phyloP scores from a whole-genome alignment of 371 early-diverging fungal species.

The Mortierella sp. region DNA sequence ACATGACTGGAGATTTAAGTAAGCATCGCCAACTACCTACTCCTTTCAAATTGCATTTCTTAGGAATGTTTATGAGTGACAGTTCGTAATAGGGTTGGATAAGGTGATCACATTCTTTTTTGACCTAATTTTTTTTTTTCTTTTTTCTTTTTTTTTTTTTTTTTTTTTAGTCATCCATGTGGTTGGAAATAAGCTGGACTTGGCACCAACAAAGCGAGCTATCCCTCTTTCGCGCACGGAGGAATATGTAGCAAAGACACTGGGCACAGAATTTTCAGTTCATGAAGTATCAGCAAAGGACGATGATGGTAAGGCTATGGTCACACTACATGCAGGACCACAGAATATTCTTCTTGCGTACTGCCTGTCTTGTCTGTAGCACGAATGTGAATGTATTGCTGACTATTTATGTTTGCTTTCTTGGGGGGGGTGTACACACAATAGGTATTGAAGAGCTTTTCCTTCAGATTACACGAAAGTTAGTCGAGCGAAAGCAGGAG shows the following conservation, averaged over 20 bases:
- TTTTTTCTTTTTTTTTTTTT: background rate
- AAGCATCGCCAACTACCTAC: conserved; percentile 26
- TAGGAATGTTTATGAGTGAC: background rate
- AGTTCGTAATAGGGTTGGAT: background rate
- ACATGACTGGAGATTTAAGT: conserved; percentile 75
- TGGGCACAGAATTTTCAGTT: conserved; percentile 70
- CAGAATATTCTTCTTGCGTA: background rate
- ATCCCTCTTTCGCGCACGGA: conserved; percentile 70
- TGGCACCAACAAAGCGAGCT: conserved; percentile 70
- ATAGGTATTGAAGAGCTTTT: conserved; percentile 71
- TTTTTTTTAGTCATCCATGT: conserved; percentile 72
- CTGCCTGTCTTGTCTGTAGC: background rate
- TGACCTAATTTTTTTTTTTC: conserved; percentile 16
- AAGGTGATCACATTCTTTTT: background rate
- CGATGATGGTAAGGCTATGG: conserved; percentile 68
- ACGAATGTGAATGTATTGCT: conserved; percentile 1
- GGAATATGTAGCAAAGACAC: conserved; percentile 68
- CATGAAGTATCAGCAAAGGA: conserved; percentile 83
- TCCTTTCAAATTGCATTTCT: background rate
- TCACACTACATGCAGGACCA: background rate
- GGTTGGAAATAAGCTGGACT: conserved; percentile 83
- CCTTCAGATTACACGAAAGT: conserved; percentile 67
- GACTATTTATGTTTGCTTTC: background rate
- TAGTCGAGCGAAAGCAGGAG: conserved; percentile 69
- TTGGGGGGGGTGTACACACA: background rate